A percentile compares a stretch with the other conserved stretches of the same genome.
phyloP scores from a whole-genome alignment of 495 filamentous ascomycete genomes.

The Aspergillus indologenus region DNA sequence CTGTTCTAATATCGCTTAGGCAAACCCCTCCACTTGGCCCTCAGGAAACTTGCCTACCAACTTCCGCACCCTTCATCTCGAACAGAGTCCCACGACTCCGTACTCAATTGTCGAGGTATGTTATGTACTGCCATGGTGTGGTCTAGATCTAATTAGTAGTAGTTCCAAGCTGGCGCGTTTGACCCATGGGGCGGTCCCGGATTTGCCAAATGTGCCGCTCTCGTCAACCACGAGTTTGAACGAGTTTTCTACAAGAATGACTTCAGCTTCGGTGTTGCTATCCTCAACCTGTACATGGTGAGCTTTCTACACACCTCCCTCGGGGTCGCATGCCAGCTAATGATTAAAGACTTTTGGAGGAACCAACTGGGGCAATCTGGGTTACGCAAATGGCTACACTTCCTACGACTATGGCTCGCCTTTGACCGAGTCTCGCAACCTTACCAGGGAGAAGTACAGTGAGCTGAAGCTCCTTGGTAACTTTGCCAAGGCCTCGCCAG shows the following conservation, averaged over 20 bases:
- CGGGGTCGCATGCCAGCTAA: conserved; percentile 12
- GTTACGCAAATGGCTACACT: conserved; percentile 68
- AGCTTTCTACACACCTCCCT: conserved; percentile 3
- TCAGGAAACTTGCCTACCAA: conserved; percentile 42
- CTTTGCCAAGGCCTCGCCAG: conserved; percentile 66
- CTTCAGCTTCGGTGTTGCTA: conserved; percentile 57
- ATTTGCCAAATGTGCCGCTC: conserved; percentile 58
- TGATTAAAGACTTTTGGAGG: conserved; percentile 57
- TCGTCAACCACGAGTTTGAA: conserved; percentile 69
- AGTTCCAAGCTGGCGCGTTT: conserved; percentile 74
- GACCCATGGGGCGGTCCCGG: conserved; percentile 73
- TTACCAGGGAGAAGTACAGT: conserved; percentile 73
- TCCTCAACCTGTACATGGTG: conserved; percentile 71
- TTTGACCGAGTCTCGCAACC: conserved; percentile 63
- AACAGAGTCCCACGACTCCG: conserved; percentile 62
- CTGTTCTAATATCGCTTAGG: conserved; percentile 19
- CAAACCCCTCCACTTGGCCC: conserved; percentile 51
- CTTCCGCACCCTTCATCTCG: conserved; percentile 46
- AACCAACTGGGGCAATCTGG: conserved; percentile 85
- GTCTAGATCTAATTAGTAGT: conserved; percentile 11
- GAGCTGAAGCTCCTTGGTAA: conserved; percentile 72
- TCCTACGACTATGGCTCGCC: conserved; percentile 70
- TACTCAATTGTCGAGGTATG: conserved; percentile 63
- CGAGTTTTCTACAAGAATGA: conserved; percentile 81
- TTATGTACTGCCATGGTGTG: neutral